Conservation (phyloP, 2,329 filamentous ascomycete genomes). For the Moelleriella libera region DNA sequence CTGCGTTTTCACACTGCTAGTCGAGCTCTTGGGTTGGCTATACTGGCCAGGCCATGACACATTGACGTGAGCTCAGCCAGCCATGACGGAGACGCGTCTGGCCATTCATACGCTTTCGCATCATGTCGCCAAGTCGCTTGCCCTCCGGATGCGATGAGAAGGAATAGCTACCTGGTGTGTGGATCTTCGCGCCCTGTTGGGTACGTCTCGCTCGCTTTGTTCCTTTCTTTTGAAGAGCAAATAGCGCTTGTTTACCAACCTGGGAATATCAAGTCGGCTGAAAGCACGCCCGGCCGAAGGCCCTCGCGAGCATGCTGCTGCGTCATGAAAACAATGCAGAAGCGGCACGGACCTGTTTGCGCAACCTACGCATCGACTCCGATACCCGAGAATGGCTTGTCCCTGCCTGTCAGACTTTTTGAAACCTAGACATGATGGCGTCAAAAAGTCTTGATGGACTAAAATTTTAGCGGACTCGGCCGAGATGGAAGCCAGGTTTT, state of each 20-base stretch:
- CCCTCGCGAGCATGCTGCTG: background rate
- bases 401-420: background rate
- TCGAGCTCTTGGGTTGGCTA: background rate
- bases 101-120: no score
- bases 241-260: no score
- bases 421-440: background rate
- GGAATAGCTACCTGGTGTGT: no score
- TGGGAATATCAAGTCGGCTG: background rate
- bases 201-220: no score
- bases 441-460: background rate
- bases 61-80: no score
- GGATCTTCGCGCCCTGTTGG: no score
- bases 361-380: background rate
- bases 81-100: no score
- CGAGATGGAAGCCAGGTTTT: background rate
- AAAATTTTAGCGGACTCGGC: conserved; percentile 3
- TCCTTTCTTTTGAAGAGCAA: no score
- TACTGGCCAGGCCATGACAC: background rate
- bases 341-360: no score
- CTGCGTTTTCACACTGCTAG: background rate
- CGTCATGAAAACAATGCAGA: background rate
- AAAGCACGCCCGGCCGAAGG: background rate
- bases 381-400: background rate
- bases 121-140: no score
- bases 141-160: no score